phyloP scores from a whole-genome alignment of 2,329 filamentous ascomycete species.

The Pseudogymnoascus sp. region DNA sequence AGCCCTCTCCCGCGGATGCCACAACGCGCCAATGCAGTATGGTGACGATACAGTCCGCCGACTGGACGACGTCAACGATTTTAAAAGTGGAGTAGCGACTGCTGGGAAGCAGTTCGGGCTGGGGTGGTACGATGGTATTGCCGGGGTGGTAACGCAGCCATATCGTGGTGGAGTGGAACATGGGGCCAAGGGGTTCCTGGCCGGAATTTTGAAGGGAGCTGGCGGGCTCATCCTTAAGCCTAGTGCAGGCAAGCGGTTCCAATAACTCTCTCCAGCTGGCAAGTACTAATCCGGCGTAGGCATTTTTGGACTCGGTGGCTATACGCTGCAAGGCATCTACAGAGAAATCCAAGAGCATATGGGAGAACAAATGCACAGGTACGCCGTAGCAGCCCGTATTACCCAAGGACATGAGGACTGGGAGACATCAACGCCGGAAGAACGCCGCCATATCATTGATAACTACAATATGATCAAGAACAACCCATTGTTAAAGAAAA shows the following conservation, averaged over 20 bases:
- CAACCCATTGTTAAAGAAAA: too few species aligned
- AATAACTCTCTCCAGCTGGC: slow-evolving; percentile 7
- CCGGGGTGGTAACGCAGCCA: slow-evolving; percentile 74
- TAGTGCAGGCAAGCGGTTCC: slow-evolving; percentile 53
- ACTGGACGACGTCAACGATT: slow-evolving; percentile 42
- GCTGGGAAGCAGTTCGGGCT: slow-evolving; percentile 59
- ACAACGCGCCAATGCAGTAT: slow-evolving; percentile 79
- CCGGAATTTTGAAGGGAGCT: slow-evolving; percentile 75
- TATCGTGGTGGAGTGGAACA: slow-evolving; percentile 60
- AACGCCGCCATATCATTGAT: slow-evolving; percentile 56
- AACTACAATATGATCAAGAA: slow-evolving; percentile 34
- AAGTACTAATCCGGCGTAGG: slow-evolving; percentile 30
- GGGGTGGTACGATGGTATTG: slow-evolving; percentile 73
- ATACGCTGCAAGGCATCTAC: slow-evolving; percentile 75
- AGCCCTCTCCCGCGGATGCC: slow-evolving; percentile 75
- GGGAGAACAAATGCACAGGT: slow-evolving; percentile 65
- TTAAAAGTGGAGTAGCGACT: slow-evolving; percentile 67
- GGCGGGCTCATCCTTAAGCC: slow-evolving; percentile 77
- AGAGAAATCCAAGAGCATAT: slow-evolving; percentile 67
- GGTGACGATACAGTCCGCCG: slow-evolving; percentile 66
- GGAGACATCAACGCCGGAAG: slow-evolving; percentile 44
- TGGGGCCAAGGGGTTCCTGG: slow-evolving; percentile 60
- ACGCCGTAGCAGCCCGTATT: slow-evolving; percentile 70
- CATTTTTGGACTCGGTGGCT: slow-evolving; percentile 67
- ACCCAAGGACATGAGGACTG: slow-evolving; percentile 67